Base-by-base conservation (phyloP, 179 eudicot species). In the Camellia oleifera region DNA sequence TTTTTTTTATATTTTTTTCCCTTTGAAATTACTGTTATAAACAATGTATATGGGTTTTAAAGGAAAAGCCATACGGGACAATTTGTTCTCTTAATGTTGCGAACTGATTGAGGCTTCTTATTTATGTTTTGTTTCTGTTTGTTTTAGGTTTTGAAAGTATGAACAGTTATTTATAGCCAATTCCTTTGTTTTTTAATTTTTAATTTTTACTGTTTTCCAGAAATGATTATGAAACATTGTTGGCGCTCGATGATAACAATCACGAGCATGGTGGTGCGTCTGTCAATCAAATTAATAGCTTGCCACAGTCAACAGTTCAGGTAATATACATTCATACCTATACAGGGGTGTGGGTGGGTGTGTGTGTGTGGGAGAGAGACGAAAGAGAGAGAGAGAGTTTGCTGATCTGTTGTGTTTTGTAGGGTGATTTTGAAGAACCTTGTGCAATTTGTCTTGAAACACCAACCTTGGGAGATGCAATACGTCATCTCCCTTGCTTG, bases 181-280 rank as follows among this genome's bases (percentile, higher is more conserved):
- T 65, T 50, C 52, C 46, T 78, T 54, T 17, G 11, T 15, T 72
- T 60, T 4, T 58, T 32, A 32, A 10, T 32, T 56, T 58, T 48
- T 17, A 6, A 46, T 52, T 61, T 44, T 20, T 76, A 14, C 65
- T 10, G 74, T 40, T 71, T n/a, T 85, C 81, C 87, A 96, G 98
- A 83, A 78, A 89, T 85, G 99, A 94, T 84, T 96, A 96, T 69
- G 99, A 96, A 86, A 91, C 85, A 92, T 80, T 96, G 77, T 80
- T 96, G 92, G 97, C 97, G 77, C 98, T 96, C 75, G 99, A 96
- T 82, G 98, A 96, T 67, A 91, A 92, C 86, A 96, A 91, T 79
- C 92, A 94, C 76, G 83, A 73, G 73, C 97, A 92, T 85, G 87
- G 88, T 72, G 98, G 99, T 79, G 89, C 97, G 65, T 89, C 98